Percentiles rank a stretch among this genome's conserved stretches.
phyloP scores from a whole-genome alignment of 371 early-diverging fungal genomes.

The Mortierella sp. region DNA sequence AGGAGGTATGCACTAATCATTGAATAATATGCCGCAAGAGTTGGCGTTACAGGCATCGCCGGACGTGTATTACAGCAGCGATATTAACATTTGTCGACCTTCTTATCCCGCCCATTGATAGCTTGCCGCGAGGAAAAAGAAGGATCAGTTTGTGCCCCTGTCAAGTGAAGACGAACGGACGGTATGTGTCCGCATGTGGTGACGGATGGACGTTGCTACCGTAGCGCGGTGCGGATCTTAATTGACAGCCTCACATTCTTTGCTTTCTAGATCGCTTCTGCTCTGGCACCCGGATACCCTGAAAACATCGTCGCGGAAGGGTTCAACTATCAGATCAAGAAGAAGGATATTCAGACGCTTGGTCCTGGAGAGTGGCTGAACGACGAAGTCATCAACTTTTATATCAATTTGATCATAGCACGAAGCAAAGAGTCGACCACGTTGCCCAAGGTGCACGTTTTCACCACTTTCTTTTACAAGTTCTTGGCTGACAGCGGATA shows the following conservation, averaged over 20 bases:
- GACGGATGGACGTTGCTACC: not conserved
- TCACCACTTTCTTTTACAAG: conserved; percentile 92
- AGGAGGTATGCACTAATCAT: conserved; percentile 23
- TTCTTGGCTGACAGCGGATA: conserved; percentile 81
- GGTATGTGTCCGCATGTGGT: conserved; percentile 20
- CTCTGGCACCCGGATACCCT: conserved; percentile 53
- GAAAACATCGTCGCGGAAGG: conserved; percentile 58
- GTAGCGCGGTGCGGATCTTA: too few relatives aligned
- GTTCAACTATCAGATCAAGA: conserved; percentile 72
- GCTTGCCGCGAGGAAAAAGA: conserved; percentile 25
- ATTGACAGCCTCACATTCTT: not conserved
- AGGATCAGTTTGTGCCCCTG: conserved; percentile 48
- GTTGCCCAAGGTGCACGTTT: conserved; percentile 79
- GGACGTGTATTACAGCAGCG: too few relatives aligned
- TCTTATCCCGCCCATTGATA: not conserved
- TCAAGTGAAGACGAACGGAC: conserved; percentile 57
- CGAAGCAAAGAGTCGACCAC: conserved; percentile 64
- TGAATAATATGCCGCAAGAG: not conserved
- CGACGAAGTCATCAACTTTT: conserved; percentile 95
- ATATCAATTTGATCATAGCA: conserved; percentile 80
- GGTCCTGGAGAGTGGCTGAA: conserved; percentile 89
- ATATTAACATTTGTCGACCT: not conserved
- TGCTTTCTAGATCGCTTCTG: conserved; percentile 48
- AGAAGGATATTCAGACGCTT: conserved; percentile 80
- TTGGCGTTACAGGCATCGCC: not conserved